phyloP scores from a whole-genome alignment of 2,329 filamentous ascomycete genomes.

The Talaromyces rugulosus region DNA sequence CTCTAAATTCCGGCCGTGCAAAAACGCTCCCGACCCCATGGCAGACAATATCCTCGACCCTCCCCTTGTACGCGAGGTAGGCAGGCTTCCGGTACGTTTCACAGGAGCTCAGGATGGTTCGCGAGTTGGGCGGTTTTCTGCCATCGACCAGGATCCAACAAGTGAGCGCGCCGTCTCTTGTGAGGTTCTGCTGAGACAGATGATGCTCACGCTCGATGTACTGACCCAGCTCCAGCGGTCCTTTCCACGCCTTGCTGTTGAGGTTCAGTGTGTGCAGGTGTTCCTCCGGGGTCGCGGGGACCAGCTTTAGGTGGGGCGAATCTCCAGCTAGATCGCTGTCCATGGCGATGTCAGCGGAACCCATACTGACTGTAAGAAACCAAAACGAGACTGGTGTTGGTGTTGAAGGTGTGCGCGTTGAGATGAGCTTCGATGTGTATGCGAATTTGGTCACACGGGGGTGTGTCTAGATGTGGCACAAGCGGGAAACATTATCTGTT shows the following conservation, averaged over 20 bases:
- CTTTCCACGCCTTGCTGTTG: slow-evolving; percentile 57
- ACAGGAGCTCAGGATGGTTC: slow-evolving; percentile 54
- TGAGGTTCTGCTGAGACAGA: slow-evolving; percentile 49
- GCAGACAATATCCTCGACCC: slow-evolving; percentile 52
- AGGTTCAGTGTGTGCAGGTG: slow-evolving; percentile 48
- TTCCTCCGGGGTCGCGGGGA: slow-evolving; percentile 53
- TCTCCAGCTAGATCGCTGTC: slow-evolving; percentile 32
- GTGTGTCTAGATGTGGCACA: background rate
- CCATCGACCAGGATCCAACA: slow-evolving; percentile 58
- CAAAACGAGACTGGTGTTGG: background rate
- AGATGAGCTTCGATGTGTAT: background rate
- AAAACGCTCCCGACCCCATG: slow-evolving; percentile 82
- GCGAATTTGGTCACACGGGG: background rate
- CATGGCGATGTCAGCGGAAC: slow-evolving; percentile 33
- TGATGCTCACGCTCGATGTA: slow-evolving; percentile 57
- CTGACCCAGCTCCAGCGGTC: slow-evolving; percentile 49
- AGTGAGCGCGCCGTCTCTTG: slow-evolving; percentile 52
- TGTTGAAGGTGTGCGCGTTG: background rate
- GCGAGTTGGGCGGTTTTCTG: slow-evolving; percentile 30
- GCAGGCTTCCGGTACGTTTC: slow-evolving; percentile 48
- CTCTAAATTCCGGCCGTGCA: slow-evolving; percentile 62
- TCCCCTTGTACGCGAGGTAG: slow-evolving; percentile 46
- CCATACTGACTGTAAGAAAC: slow-evolving; percentile 23
- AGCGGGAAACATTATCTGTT: background rate
- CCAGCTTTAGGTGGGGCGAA: slow-evolving; percentile 50